These are phyloP conservation scores for Vanderwaltozyma polyspora DNA, from an alignment of 805 yeast species.

Conservation along the genomic window DNA sequence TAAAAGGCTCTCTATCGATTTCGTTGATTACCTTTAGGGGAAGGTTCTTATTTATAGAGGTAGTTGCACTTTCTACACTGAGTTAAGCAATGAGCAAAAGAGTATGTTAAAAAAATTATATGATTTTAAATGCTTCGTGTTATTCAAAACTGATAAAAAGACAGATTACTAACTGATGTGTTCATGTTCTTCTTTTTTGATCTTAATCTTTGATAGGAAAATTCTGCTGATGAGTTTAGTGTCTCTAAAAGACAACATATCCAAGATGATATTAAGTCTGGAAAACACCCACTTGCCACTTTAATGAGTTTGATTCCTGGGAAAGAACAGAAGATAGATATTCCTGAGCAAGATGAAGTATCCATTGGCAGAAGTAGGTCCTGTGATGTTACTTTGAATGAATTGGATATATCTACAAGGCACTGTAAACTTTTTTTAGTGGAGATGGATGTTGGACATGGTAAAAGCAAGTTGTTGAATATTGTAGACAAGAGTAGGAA, in stretches of 20 bases:
- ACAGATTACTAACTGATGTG: too few relatives aligned
- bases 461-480: slow-evolving; percentile 30
- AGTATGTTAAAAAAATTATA: too few relatives aligned
- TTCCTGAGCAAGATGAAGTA: slow-evolving; percentile 27
- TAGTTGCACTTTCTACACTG: too few relatives aligned
- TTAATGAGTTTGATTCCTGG: slow-evolving; percentile 26
- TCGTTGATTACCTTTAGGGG: too few relatives aligned
- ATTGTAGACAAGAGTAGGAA: slow-evolving; percentile 48
- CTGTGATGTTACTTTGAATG: slow-evolving; percentile 45
- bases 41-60: too few relatives aligned
- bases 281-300: slow-evolving; percentile 6
- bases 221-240: background rate
- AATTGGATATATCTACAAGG: slow-evolving; percentile 51
- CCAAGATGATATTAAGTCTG: background rate
- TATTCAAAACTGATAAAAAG: too few relatives aligned
- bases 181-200: too few relatives aligned
- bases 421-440: slow-evolving; percentile 47
- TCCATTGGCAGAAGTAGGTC: slow-evolving; percentile 46
- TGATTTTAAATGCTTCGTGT: too few relatives aligned
- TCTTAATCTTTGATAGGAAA: too few relatives aligned
- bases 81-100: too few relatives aligned
- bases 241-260: background rate
- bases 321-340: slow-evolving; percentile 19
- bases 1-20: too few relatives aligned
- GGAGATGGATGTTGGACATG: slow-evolving; percentile 27